Conservation (phyloP, 1,284 basidiomycete species). For the Cutaneotrichosporon cavernicola region DNA sequence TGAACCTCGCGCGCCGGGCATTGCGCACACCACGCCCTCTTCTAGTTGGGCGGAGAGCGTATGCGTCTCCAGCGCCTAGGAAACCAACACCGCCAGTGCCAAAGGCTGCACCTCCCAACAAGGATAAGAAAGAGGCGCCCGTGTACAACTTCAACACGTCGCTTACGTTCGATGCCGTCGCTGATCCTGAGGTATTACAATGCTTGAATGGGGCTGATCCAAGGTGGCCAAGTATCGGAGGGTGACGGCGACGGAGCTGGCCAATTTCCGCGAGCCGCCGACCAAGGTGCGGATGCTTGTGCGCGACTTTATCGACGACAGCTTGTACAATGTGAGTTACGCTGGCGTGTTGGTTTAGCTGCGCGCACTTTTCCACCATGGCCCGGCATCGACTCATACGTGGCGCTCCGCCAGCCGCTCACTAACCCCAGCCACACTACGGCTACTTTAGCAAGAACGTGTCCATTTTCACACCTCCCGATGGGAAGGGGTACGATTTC, state of each 20-base stretch:
- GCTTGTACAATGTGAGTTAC: slow-evolving; percentile 72
- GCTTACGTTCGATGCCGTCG: slow-evolving; percentile 39
- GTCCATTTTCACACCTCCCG: slow-evolving; percentile 73
- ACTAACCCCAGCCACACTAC: slow-evolving; percentile 67
- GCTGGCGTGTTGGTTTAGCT: background rate
- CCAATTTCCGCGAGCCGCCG: slow-evolving; percentile 65
- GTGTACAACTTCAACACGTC: slow-evolving; percentile 52
- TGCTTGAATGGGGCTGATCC: slow-evolving; percentile 1
- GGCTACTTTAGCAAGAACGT: slow-evolving; percentile 95
- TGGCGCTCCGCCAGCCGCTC: background rate
- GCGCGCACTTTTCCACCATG: too few relatives aligned
- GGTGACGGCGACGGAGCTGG: slow-evolving; percentile 73
- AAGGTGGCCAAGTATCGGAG: slow-evolving; percentile 56
- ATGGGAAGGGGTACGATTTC: slow-evolving; percentile 66
- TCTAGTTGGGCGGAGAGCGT: too few relatives aligned
- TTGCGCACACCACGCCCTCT: background rate
- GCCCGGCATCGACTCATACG: too few relatives aligned
- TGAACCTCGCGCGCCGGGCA: slow-evolving; percentile 14
- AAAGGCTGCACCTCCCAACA: background rate
- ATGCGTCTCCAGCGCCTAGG: background rate
- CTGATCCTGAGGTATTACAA: slow-evolving; percentile 43
- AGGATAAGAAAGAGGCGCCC: slow-evolving; percentile 19
- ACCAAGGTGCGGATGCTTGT: slow-evolving; percentile 86
- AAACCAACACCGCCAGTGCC: background rate
- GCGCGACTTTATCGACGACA: slow-evolving; percentile 95